Evolutionary conservation across 805 yeast genomes (phyloP).

Genomic region (Saturnispora quitensis): DNA sequence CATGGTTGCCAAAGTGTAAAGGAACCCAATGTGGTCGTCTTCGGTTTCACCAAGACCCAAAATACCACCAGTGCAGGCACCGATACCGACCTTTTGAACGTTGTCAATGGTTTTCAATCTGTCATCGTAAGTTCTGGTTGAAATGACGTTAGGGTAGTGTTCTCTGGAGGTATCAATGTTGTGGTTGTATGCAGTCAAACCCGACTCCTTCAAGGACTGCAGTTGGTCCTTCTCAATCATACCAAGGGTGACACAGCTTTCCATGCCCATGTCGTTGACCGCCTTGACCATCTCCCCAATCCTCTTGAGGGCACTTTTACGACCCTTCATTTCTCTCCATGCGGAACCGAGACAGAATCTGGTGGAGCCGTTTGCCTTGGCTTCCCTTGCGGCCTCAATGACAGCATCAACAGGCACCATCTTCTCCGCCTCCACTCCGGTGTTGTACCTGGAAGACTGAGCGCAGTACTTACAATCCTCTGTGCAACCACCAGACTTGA

Average conservation of each 20-base stretch:
- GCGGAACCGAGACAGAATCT: slow-evolving; percentile 84
- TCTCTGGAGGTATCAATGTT: slow-evolving; percentile 74
- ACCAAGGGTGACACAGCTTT: slow-evolving; percentile 73
- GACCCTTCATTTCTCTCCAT: slow-evolving; percentile 78
- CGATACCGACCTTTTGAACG: slow-evolving; percentile 50
- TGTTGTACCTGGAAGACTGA: slow-evolving; percentile 58
- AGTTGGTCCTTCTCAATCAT: slow-evolving; percentile 68
- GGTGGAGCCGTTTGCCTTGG: slow-evolving; percentile 63
- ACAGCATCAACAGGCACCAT: slow-evolving; percentile 56
- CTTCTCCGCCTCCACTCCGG: slow-evolving; percentile 65
- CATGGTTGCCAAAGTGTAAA: slow-evolving; percentile 60
- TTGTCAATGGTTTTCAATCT: slow-evolving; percentile 56
- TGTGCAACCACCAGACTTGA: slow-evolving; percentile 74
- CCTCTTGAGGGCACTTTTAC: slow-evolving; percentile 55
- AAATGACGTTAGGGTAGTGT: slow-evolving; percentile 62
- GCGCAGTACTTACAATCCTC: slow-evolving; percentile 81
- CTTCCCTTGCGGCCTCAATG: slow-evolving; percentile 50
- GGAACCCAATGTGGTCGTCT: slow-evolving; percentile 61
- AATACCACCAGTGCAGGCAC: slow-evolving; percentile 74
- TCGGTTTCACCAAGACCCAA: slow-evolving; percentile 69
- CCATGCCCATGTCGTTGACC: slow-evolving; percentile 54
- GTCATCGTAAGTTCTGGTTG: slow-evolving; percentile 65
- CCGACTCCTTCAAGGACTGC: slow-evolving; percentile 48
- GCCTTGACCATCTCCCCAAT: slow-evolving; percentile 57
- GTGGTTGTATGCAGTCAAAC: slow-evolving; percentile 76